Evolutionary conservation across 2,329 filamentous ascomycete species (phyloP).

Genomic region (Xylariaceae sp.): DNA sequence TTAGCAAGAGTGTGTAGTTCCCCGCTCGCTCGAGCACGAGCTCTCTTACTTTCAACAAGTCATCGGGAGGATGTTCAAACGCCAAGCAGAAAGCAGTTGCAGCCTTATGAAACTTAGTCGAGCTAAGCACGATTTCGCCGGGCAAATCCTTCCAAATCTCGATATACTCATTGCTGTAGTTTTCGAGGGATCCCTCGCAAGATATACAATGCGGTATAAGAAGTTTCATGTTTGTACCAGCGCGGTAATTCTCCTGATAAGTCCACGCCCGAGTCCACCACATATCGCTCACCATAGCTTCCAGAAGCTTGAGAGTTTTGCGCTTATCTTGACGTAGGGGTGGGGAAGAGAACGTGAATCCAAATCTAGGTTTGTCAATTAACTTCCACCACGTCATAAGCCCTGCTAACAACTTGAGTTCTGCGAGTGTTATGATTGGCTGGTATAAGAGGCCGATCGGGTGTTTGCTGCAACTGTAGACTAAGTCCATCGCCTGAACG

Average conservation of each 20-base stretch:
- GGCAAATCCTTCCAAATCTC: constrained; percentile 20
- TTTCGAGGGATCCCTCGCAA: no score
- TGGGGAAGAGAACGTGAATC: no score
- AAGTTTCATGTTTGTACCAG: constrained; percentile 36
- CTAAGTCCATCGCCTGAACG: constrained; percentile 18
- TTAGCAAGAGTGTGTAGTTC: neutral
- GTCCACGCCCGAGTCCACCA: no score
- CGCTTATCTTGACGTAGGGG: neutral
- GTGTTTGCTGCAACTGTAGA: constrained; percentile 13
- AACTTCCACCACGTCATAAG: no score
- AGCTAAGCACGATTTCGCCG: constrained; percentile 23
- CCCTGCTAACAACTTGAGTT: no score
- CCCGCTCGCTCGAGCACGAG: neutral
- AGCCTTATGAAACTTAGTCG: neutral
- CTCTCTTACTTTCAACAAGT: neutral
- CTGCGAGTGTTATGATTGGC: no score
- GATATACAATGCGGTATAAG: constrained; percentile 35
- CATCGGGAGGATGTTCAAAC: neutral
- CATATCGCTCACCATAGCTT: no score
- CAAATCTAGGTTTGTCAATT: no score
- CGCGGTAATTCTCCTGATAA: constrained; percentile 45
- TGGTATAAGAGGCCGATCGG: constrained; percentile 10
- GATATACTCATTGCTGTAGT: neutral
- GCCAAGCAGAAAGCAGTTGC: constrained; percentile 2
- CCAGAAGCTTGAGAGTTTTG: neutral